Base-by-base conservation (phyloP, 305 asterid genomes). In the Fraxinus sp. region DNA sequence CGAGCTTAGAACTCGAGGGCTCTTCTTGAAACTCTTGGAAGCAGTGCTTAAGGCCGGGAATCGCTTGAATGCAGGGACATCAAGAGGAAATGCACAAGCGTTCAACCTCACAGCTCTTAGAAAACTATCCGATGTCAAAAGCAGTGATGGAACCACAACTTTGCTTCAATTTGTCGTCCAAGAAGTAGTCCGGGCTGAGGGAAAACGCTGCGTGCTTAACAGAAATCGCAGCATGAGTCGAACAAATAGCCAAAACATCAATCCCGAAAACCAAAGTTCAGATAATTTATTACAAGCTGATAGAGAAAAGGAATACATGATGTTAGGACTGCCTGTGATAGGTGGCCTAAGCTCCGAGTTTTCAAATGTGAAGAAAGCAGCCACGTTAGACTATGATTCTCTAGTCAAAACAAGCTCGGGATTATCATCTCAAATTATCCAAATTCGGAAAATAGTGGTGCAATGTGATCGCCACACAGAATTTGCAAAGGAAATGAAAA, bases 41-140 rank as follows among this genome's bases (percentile, higher is more conserved):
- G 99, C 99, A 0, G 90, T 95, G n/a, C 87, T 96, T n/a, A 96
- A 96, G 59, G 97, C 98, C 0, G 99, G 99, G 41, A 96, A 96
- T 77, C 87, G 97, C 37, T 81, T 96, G 83, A 96, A 96, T 75
- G 98, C 97, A 0, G 97, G 98, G 32, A 93, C 98, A 1, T 86
- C 98, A 1, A 89, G 98, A 80, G 99, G 99, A 33, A 93, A 95
- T 75, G 99, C 98, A 2, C 98, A 93, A 62, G 98, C 97, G 0
- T 96, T 95, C 79, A 90, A 90, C 4, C 97, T 96, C 7, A 92
- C 95, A 0, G 95, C 98, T 75, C 92, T 96, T 8, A 89, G 88
- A 52, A 96, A 96, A 83, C 87, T 96, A 5, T 93, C 98, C 9
- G 98, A 96, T 80, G 98, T 96, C 41, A 95, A 91, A 77, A 93